Evolutionary conservation across 805 yeast genomes (phyloP).

Genomic region (Saccharomyces cerevisiae): DNA sequence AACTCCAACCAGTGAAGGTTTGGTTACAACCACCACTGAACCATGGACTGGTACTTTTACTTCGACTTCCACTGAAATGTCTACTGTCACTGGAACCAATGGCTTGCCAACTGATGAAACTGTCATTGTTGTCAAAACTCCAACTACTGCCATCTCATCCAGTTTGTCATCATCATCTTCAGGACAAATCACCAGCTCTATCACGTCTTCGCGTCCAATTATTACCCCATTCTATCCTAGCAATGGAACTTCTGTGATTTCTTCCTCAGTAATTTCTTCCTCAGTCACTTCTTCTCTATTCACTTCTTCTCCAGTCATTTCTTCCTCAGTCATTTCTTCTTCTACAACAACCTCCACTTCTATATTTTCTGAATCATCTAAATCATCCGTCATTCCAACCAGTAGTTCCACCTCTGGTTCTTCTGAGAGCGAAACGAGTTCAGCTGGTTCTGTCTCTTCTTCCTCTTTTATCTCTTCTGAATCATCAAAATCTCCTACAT

Average conservation of each 20-base stretch:
- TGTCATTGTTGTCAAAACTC: neutral
- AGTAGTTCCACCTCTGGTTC: neutral
- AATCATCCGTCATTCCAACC: neutral
- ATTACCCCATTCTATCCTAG: neutral
- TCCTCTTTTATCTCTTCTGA: too few relatives aligned
- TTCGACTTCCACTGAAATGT: too few relatives aligned
- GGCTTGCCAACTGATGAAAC: neutral
- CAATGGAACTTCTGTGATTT: neutral
- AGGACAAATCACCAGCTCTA: too few relatives aligned
- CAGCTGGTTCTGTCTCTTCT: neutral
- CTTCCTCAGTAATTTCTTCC: neutral
- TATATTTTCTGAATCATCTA: neutral
- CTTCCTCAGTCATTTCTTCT: neutral
- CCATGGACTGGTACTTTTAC: too few relatives aligned
- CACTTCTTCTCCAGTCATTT: neutral
- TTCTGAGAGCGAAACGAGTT: neutral
- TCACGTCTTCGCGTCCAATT: neutral
- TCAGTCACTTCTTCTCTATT: neutral
- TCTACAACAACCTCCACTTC: neutral
- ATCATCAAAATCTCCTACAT: conserved; percentile 4
- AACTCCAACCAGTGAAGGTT: too few relatives aligned
- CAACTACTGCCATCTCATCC: neutral
- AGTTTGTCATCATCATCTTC: neutral
- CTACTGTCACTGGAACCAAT: neutral
- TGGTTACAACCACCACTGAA: too few relatives aligned